A percentile compares a stretch with the other conserved stretches of the same genome.
These are phyloP conservation scores for Lactifluus pinguis DNA, from an alignment of 768 basidiomycete genomes.

Conservation along the genomic window DNA sequence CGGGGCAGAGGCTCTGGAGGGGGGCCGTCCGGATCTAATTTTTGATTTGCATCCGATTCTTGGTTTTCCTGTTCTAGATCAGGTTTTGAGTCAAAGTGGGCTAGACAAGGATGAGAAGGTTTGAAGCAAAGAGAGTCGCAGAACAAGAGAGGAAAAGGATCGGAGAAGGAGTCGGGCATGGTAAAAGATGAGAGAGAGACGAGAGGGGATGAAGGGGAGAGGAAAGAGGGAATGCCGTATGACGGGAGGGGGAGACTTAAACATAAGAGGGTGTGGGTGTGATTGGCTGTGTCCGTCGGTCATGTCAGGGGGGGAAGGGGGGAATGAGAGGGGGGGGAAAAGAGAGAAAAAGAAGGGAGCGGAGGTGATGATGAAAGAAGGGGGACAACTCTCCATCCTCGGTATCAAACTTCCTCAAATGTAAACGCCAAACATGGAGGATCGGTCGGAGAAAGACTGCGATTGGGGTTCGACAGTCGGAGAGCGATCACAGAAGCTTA, in stretches of 20 bases:
- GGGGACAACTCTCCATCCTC: neutral
- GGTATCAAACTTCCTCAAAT: slow-evolving; percentile 10
- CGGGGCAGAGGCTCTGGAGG: neutral
- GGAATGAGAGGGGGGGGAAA: neutral
- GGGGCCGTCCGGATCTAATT: neutral
- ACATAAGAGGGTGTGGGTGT: slow-evolving; percentile 1
- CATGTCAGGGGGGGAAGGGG: neutral
- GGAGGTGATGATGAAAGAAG: neutral
- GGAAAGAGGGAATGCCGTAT: slow-evolving; percentile 4
- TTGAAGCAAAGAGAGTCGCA: neutral
- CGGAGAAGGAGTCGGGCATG: slow-evolving; percentile 5
- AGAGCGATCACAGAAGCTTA: slow-evolving; percentile 12
- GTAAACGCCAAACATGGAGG: neutral
- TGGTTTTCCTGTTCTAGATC: neutral
- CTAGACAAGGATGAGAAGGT: neutral
- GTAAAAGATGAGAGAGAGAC: neutral
- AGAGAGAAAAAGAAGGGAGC: neutral
- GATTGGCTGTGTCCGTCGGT: slow-evolving; percentile 8
- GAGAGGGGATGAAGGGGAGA: neutral
- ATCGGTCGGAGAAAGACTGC: slow-evolving; percentile 3
- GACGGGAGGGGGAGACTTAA: neutral
- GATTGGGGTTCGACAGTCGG: slow-evolving; percentile 1
- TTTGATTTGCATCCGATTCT: neutral
- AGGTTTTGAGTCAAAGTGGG: neutral
- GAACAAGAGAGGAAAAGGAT: slow-evolving; percentile 8